Percentiles rank a stretch among this genome's conserved stretches.
phyloP scores from a whole-genome alignment of 2,329 filamentous ascomycete species.

The Zasmidium citrigriseum region DNA sequence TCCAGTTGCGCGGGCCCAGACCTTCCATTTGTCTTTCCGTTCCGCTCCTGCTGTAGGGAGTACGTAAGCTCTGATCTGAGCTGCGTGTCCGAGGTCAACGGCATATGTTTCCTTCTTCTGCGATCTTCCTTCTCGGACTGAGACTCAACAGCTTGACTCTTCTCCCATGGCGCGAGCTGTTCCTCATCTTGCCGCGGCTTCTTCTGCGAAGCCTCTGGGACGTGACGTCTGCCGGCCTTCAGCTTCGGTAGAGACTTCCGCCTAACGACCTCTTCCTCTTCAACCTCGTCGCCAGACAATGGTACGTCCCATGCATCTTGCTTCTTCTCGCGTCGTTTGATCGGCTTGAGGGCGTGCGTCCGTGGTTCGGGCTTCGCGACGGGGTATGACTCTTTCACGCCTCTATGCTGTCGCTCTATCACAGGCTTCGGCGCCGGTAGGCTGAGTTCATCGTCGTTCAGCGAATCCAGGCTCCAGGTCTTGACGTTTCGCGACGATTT shows the following conservation, averaged over 20 bases:
- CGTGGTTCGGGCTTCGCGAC: conserved; percentile 17
- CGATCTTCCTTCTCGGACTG: background rate
- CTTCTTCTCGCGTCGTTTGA: conserved; percentile 16
- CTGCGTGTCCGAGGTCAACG: conserved; percentile 5
- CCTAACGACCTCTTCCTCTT: conserved; percentile 11
- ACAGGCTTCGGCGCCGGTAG: conserved; percentile 1
- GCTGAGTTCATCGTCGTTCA: conserved; percentile 22
- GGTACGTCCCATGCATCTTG: conserved; percentile 47
- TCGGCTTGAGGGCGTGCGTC: conserved; percentile 6
- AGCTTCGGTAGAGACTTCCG: conserved; percentile 18
- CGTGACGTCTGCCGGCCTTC: conserved; percentile 1
- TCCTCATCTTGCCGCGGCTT: conserved; percentile 2
- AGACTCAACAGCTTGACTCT: conserved; percentile 6
- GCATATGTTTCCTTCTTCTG: background rate
- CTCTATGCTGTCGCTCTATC: background rate
- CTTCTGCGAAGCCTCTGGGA: background rate
- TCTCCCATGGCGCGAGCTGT: conserved; percentile 32
- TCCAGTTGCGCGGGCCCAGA: too few relatives aligned
- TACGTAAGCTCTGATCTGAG: conserved; percentile 3
- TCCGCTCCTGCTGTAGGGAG: background rate
- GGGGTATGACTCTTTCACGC: conserved; percentile 16
- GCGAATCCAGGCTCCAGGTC: conserved; percentile 20
- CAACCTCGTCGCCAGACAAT: conserved; percentile 35
- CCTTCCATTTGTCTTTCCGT: background rate
- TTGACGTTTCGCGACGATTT: conserved; percentile 21